A percentile compares a stretch with the other conserved stretches of the same genome.
Evolutionary conservation across 2,329 filamentous ascomycete genomes (phyloP).

Genomic region (Paracamarosporium sp.): DNA sequence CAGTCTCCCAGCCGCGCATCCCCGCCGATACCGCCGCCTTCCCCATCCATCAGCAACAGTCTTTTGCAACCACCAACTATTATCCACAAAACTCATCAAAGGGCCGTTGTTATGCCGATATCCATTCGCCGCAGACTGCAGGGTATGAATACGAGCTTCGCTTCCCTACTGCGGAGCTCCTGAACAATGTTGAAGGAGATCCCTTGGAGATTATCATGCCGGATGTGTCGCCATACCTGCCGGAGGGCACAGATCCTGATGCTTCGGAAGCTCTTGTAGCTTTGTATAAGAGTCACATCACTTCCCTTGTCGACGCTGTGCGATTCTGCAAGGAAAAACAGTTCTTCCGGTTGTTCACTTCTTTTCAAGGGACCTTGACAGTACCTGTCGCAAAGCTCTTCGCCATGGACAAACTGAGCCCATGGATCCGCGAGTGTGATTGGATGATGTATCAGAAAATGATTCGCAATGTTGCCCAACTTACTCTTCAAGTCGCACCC

Average conservation of each 20-base stretch:
- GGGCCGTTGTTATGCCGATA: conserved; percentile 55
- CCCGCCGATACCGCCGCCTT: conserved; percentile 58
- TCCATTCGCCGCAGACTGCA: conserved; percentile 51
- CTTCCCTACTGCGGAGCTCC: conserved; percentile 66
- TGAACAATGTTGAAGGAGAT: conserved; percentile 58
- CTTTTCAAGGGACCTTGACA: conserved; percentile 94
- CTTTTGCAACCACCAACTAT: conserved; percentile 34
- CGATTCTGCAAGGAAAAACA: conserved; percentile 97
- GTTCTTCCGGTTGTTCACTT: conserved; percentile 92
- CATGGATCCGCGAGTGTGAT: conserved; percentile 96
- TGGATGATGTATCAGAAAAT: conserved; percentile 96
- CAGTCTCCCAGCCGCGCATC: conserved; percentile 43
- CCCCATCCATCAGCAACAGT: conserved; percentile 38
- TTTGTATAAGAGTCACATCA: conserved; percentile 92
- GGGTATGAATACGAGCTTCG: conserved; percentile 69
- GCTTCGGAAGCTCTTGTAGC: conserved; percentile 85
- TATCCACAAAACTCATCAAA: conserved; percentile 49
- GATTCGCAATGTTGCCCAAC: conserved; percentile 87
- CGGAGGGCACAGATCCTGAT: conserved; percentile 81
- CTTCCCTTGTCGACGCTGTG: conserved; percentile 92
- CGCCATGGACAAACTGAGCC: conserved; percentile 77
- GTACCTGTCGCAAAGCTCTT: conserved; percentile 96
- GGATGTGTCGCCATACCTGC: conserved; percentile 82
- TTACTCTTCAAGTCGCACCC: conserved; percentile 90
- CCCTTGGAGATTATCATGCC: conserved; percentile 80